Base-by-base conservation (phyloP, 768 basidiomycete species). In the Exidia glandulosa region DNA sequence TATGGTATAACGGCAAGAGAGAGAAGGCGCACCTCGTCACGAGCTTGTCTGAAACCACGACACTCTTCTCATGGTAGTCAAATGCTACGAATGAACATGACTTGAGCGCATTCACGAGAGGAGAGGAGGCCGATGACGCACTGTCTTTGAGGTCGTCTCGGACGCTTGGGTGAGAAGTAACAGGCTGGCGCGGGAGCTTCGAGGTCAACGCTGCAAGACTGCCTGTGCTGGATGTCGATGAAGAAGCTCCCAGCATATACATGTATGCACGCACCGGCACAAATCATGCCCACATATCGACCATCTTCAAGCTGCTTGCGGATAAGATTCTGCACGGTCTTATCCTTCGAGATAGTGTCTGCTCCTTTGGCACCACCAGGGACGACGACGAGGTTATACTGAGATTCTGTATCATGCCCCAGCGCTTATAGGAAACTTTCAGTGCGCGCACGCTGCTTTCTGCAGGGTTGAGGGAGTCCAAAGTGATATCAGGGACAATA, bases 321-420 rank as follows among this genome's bases (percentile, higher is more conserved):
- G 13, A 91, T 79, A 10, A 90, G 75, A 0, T 76, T 73, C 67
- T 90, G 87, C 2, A 91, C 86, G 2, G 70, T 73, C 23, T 72
- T 65, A 57, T 77, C 82, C 32, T 74, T 74, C 0, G 88, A 82
- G 47, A 92, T 82, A 0, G 84, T 87, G 57, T 86, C 82, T 0
- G 90, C 87, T 12, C 90, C 90, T 68, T 83, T 81, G 6, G 87
- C 80, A 4, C 90, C 90, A 2, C 90, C 90, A 0, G 90, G 90
- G 45, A 92, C 79, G 47, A 92, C 75, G 13, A 92, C 65, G 1
- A 81, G 79, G 64, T 91, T 87, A 61, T 80, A 88, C 57, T 74
- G 73, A 47, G 30, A 31, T 16, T 37, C n/a, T 9, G 29, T 12
- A 50, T 54, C 10, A 31, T 2, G 50, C 13, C 10, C 14, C 50